Evolutionary conservation across 2,329 filamentous ascomycete species (phyloP), one percentile per base, ranked within the genome.

Genomic region (Orbilia oligospora): DNA sequence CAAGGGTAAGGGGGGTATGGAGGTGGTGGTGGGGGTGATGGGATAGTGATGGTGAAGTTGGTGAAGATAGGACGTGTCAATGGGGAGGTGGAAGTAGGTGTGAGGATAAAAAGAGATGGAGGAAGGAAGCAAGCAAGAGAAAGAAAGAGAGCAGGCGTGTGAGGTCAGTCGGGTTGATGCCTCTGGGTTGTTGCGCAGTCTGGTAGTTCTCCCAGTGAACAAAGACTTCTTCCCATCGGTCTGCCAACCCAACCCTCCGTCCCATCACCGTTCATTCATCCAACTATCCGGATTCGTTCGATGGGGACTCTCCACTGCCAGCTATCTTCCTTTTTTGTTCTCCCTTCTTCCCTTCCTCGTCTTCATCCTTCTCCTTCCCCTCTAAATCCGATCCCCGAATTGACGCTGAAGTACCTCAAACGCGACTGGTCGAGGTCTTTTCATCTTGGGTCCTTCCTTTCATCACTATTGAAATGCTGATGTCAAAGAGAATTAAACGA

Each of bases 171-270:
- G 36, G 20, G 65, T 27, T 30, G 30, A 58, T 56, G 30, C 44
- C 33, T 27, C 20, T 20, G 56, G 22, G 44, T 10, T 46, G 27
- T 30, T 49, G 27, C 24, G 44, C 24, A 36, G 65, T 30, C 24
- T 14, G 41, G n/a, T 20, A 16, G n/a, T 6, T 46, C 44, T 46
- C 44, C 30, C 20, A 24, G 18, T 33, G 14, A 38, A 69, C 58
- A 66, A 66, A 71, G 58, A 10, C 33, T n/a, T 41, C 30, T 30
- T 16, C 20, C 38, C 36, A 56, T 64, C 63, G 18, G 38, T 61
- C 44, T n/a, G n/a, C n/a, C 44, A 20, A 20, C n/a, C n/a, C 14
- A 44, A n/a, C 12, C 38, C 38, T n/a, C 38, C 38, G 10, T 44
- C 12, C 44, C 16, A 20, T 12, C 41, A 30, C 27, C 27, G 27